Base-by-base conservation (phyloP, 371 early-diverging fungal genomes). In the Blyttiomyces sp. region DNA sequence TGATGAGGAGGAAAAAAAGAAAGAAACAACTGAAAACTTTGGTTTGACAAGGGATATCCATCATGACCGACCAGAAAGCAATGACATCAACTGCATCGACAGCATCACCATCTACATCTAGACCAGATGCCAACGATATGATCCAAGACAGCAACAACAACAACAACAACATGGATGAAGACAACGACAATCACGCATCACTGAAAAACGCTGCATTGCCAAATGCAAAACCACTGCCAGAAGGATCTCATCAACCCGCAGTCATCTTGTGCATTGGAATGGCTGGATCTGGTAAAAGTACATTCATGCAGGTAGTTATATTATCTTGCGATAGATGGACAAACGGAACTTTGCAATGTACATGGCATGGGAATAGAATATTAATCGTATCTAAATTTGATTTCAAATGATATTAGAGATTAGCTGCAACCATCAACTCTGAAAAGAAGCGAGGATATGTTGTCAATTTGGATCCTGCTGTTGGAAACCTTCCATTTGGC, bases 231-330 rank as follows among this genome's bases (percentile, higher is more conserved):
- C 43, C 16, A 45, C 44, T 19, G 44, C 28, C 4, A 39, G 19
- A 1, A 11, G 21, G 19, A 35, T 26, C 2, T 24, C 60, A 28
- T n/a, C 26, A 81, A 60, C 92, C 95, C 21, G 86, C 89, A 23
- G 88, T 87, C 63, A 85, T 94, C 57, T 83, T 94, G 21, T 87
- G 87, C 68, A 92, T 95, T 61, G 95, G 61, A 43, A 98, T 99
- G 98, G 99, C 99, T 17, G 99, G 99, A 26, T 90, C 92, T 19
- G 99, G 99, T 51, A 99, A 99, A 72, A 96, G 96, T 5, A 95
- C 98, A 5, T 93, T 98, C 79, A 91, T 96, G 88, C 96, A 98
- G 86, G 91, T 88, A 85, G 64, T 59, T 21, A 54, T 16, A 23
- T 35, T 5, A 6, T 31, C 27, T 42, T 23, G 28, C 0, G 5